Base-by-base conservation (phyloP, 2,329 filamentous ascomycete species). In the Scopulariopsis brevicaulis region DNA sequence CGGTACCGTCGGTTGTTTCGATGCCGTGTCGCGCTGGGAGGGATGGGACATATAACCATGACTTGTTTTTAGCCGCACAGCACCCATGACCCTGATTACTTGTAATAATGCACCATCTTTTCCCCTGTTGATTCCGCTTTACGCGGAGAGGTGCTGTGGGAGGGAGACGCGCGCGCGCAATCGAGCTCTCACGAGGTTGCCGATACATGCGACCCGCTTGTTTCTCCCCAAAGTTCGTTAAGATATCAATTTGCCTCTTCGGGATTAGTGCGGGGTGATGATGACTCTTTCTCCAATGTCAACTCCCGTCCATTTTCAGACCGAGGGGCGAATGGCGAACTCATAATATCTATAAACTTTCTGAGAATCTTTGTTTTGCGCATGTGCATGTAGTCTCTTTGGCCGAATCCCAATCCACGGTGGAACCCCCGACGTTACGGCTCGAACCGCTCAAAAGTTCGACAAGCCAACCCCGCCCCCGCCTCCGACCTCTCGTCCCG, bases 401-500 rank as follows among this genome's bases (percentile, higher is more conserved):
- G 28, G 28, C 28, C 8, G 28, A 8, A 32, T 32, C 28, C 28
- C 28, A 32, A 32, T 32, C 28, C 28, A 8, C 28, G 28, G 28
- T 32, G 4, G 28, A 4, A 8, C 28, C 4, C 28, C 28, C 28
- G 28, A 32, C 28, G 28, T 8, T n/a, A 18, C 18, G 6, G 15
- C 2, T n/a, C 40, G 15, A 46, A 7, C 40, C 40, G n/a, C 37
- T 40, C 37, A n/a, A n/a, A n/a, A 46, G 37, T 40, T 46, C 40
- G 15, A 18, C 40, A 32, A 8, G 28, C 40, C 37, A 11, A 18
- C 37, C 37, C 40, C 40, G 40, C 14, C 54, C 54, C 53, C 58
- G 59, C 60, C 60, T 50, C 53, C 59, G 57, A 59, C 37, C 59
- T 58, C 60, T 58, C 63, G 60, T 60, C 56, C 59, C 59, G 55